A percentile compares a stretch with the other conserved stretches of the same genome.
These are phyloP conservation scores for Vaucheria bursata DNA, from an alignment of 352 stramenopile genomes.

Conservation along the genomic window DNA sequence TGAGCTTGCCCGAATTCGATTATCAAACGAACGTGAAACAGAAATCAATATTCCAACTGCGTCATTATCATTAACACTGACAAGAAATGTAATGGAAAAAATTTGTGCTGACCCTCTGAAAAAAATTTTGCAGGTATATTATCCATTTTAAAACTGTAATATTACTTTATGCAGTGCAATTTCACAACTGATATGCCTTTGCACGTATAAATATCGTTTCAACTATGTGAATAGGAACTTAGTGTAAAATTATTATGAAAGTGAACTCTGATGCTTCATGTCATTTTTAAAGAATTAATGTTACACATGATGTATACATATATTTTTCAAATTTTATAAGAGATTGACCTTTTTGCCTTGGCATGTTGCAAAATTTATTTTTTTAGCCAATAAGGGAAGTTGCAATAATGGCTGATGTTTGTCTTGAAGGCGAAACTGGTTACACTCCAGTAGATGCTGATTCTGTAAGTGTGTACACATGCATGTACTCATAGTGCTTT, in stretches of 20 bases:
- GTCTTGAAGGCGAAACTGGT: conserved; percentile 9
- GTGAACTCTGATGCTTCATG: no score
- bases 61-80: conserved; percentile 48
- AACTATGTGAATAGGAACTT: no score
- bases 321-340: no score
- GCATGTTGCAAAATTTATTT: no score
- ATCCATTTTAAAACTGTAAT: conserved; percentile 43
- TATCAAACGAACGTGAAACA: conserved; percentile 24
- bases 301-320: no score
- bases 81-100: conserved; percentile 54
- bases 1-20: conserved; percentile 12
- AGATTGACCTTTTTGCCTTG: no score
- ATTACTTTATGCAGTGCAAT: conserved; percentile 54
- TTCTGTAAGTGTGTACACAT: no score
- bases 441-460: neutral
- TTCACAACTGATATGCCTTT: no score
- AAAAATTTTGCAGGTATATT: conserved; percentile 47
- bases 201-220: no score
- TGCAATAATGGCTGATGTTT: conserved; percentile 40
- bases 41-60: conserved; percentile 32
- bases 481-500: no score
- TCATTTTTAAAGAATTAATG: no score
- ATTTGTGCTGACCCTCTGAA: conserved; percentile 53
- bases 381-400: conserved; percentile 9
- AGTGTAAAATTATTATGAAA: no score